Evolutionary conservation across 257 asterid species (phyloP).

Genomic region (Solanum chiquidenum): DNA sequence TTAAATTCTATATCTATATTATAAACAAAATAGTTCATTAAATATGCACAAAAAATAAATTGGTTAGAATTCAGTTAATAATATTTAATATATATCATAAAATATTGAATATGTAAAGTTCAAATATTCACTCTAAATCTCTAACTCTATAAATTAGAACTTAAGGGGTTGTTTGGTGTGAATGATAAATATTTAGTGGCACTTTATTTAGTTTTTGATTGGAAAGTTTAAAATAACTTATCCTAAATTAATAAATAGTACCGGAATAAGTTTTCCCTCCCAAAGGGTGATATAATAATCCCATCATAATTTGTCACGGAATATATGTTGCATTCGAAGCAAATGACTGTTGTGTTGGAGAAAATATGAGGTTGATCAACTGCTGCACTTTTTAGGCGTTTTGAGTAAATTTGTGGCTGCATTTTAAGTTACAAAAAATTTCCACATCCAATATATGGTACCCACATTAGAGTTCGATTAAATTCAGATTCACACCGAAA

Average conservation of each 20-base stretch:
- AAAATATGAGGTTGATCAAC: not conserved
- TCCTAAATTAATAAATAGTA: not conserved
- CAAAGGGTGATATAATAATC: too few species aligned
- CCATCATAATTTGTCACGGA: too few species aligned
- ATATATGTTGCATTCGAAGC: not conserved
- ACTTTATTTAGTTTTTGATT: too few species aligned
- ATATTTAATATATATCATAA: not conserved
- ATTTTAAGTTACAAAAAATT: too few species aligned
- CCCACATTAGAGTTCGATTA: fast-evolving
- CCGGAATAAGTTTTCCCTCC: too few species aligned
- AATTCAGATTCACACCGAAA: fast-evolving
- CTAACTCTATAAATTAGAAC: not conserved
- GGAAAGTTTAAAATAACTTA: too few species aligned
- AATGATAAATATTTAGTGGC: too few species aligned
- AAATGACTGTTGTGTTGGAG: not conserved
- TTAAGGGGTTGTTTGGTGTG: not conserved
- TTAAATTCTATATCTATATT: too few species aligned
- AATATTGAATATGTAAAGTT: not conserved
- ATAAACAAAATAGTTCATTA: too few species aligned
- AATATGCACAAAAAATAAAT: not conserved
- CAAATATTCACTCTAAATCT: not conserved
- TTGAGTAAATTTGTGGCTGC: not conserved
- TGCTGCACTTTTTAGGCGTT: not conserved
- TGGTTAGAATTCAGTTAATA: too few species aligned
- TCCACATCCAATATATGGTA: too few species aligned